Percentiles rank a stretch among this genome's conserved stretches.
Evolutionary conservation across 2,329 filamentous ascomycete genomes (phyloP).

Genomic region (Nigrospora sphaerica): DNA sequence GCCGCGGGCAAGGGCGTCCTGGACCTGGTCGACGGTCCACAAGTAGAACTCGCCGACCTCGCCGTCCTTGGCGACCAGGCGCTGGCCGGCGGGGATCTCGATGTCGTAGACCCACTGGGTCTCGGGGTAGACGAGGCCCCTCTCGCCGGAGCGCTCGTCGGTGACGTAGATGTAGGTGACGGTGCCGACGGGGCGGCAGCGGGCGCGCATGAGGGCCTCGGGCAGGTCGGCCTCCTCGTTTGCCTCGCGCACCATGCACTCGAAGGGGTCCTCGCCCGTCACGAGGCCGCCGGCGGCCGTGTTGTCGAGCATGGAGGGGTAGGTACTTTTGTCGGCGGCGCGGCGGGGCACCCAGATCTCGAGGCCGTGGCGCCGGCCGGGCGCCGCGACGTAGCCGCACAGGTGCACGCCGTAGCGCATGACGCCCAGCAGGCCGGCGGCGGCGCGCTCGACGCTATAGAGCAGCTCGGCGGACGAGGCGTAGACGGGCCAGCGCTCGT

Average conservation of each 20-base stretch:
- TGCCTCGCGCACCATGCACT: conserved; percentile 77
- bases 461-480: conserved; percentile 52
- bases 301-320: conserved; percentile 89
- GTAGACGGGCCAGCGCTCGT: conserved; percentile 77
- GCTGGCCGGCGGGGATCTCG: conserved; percentile 58
- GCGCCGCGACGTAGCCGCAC: conserved; percentile 55
- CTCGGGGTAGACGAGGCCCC: conserved; percentile 79
- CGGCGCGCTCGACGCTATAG: conserved; percentile 71
- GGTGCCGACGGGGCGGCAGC: conserved; percentile 54
- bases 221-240: conserved; percentile 83
- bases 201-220: conserved; percentile 57
- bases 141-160: conserved; percentile 68
- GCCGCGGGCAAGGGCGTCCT: conserved; percentile 59
- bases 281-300: conserved; percentile 80
- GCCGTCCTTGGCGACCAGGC: conserved; percentile 70
- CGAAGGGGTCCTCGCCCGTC: conserved; percentile 72
- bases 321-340: conserved; percentile 74
- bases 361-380: conserved; percentile 39
- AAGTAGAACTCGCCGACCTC: conserved; percentile 85
- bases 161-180: conserved; percentile 84
- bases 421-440: conserved; percentile 66
- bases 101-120: conserved; percentile 89
- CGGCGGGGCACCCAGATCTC: conserved; percentile 81
- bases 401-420: conserved; percentile 78
- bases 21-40: conserved; percentile 69